Conservation (phyloP, 805 yeast species). For the Metschnikowia santaceciliae region DNA sequence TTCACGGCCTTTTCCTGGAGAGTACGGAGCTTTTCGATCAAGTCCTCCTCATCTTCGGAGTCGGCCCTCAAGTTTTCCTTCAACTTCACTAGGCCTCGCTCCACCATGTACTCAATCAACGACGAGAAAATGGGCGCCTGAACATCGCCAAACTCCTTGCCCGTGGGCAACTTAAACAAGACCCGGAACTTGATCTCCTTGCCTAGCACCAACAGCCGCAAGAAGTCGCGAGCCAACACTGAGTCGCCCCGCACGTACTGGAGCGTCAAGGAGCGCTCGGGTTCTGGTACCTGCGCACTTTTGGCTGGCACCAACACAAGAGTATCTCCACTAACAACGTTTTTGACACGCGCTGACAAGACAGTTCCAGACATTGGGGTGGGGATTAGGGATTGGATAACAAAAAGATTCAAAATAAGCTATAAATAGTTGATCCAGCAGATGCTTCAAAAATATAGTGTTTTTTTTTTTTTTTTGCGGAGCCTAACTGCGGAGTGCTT, state of each 20-base stretch:
- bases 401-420: no score
- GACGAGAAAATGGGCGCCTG: conserved; percentile 60
- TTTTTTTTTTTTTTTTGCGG: no score
- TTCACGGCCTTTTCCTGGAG: conserved; percentile 49
- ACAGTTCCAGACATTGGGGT: neutral
- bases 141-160: conserved; percentile 70
- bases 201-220: conserved; percentile 61
- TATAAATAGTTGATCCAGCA: no score
- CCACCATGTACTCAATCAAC: conserved; percentile 51
- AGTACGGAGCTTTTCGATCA: conserved; percentile 32
- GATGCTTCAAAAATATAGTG: no score
- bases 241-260: conserved; percentile 60
- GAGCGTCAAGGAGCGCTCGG: conserved; percentile 61
- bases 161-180: conserved; percentile 48
- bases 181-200: conserved; percentile 59
- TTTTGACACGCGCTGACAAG: conserved; percentile 57
- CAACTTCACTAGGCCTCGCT: conserved; percentile 59
- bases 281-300: conserved; percentile 38
- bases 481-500: no score
- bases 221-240: conserved; percentile 56
- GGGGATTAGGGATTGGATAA: no score
- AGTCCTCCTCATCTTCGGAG: conserved; percentile 41
- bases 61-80: conserved; percentile 45
- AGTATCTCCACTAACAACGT: conserved; percentile 69
- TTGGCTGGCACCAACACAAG: conserved; percentile 53